phyloP scores from a whole-genome alignment of 202 grass and related monocot species.

The Cymbopogon flexuosus region DNA sequence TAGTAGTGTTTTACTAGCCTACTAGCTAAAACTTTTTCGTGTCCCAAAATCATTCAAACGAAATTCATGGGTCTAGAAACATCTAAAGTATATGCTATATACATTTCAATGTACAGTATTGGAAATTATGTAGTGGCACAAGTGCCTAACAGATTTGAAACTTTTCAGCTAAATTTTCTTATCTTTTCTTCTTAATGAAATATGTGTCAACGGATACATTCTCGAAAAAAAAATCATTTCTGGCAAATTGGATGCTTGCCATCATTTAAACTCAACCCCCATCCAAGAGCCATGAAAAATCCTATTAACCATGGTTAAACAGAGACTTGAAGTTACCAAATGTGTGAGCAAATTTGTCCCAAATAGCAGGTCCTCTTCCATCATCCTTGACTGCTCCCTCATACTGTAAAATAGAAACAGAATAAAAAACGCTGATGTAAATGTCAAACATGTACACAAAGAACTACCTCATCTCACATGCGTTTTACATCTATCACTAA shows the following conservation, averaged over 20 bases:
- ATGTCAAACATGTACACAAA: neutral
- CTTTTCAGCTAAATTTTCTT: too few species aligned
- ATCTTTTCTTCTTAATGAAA: too few species aligned
- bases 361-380: slow-evolving; percentile 66
- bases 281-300: neutral
- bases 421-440: neutral
- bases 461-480: neutral
- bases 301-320: neutral
- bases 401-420: slow-evolving; percentile 35
- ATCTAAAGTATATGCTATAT: neutral
- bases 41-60: neutral
- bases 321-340: slow-evolving; percentile 42
- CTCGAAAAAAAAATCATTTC: too few species aligned
- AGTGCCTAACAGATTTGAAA: too few species aligned
- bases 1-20: neutral
- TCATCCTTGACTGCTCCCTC: slow-evolving; percentile 79
- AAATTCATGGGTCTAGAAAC: neutral
- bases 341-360: slow-evolving; percentile 80
- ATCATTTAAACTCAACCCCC: neutral
- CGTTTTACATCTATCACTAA: neutral
- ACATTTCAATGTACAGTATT: too few species aligned
- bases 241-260: neutral
- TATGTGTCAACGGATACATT: too few species aligned
- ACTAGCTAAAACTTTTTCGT: neutral
- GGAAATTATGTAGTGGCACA: too few species aligned